Base-by-base conservation (phyloP, 805 yeast species). In the Wickerhamomyces tratensis region DNA sequence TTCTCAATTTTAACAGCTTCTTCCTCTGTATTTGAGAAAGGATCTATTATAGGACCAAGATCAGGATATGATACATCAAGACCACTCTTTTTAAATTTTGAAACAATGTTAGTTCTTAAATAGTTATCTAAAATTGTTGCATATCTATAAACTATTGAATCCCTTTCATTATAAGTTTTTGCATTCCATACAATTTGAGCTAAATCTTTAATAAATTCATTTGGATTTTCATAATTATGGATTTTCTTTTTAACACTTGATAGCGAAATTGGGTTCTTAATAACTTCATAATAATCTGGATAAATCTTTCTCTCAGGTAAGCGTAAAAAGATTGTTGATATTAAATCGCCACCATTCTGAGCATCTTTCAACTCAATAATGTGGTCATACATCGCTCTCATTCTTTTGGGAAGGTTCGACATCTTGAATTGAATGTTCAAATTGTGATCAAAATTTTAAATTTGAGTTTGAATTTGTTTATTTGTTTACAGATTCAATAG, bases 151-250 rank as follows among this genome's bases (percentile, higher is more conserved):
- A 84, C 82, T 14, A 67, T 66, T 1, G 88, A 77, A 12, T 72
- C 79, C 47, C 78, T 79, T 44, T 78, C 79, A 61, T 91, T 91
- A 62, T 82, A 91, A 39, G 81, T 75, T 46, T 86, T 76, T 4
- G 97, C 96, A 57, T 91, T 91, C 88, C 95, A 86, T 1, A 86
- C 75, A 41, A 91, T 83, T 59, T 86, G 94, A 1, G 82, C 86
- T 45, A 89, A 58, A 59, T 89, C 96, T 44, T 68, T 72, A 34
- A 89, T 64, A 59, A 86, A 88, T 38, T 77, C 80, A 51, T 79
- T 83, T 1, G 86, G 76, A 38, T 68, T 68, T 6, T 64, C 58
- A 63, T 88, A 89, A 40, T 61, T 62, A 36, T 71, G 67, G 33
- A 85, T 62, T 45, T 75, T 70, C 49, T 79, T 73, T 44, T 74